Evolutionary conservation across 768 basidiomycete genomes (phyloP).

Genomic region (Mycena rosella): DNA sequence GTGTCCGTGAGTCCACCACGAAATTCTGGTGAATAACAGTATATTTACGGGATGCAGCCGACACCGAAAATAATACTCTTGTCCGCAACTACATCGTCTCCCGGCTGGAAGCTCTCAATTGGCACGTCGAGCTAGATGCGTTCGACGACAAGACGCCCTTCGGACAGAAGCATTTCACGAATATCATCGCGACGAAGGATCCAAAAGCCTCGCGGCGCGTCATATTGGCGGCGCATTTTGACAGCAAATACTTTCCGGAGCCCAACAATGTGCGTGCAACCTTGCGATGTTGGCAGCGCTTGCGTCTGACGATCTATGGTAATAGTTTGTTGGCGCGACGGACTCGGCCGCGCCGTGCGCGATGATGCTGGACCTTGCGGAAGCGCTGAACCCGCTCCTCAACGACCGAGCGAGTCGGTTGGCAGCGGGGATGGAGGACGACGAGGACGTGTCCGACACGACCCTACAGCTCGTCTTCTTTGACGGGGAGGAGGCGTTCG

Average conservation of each 20-base stretch:
- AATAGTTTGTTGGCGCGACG: slow-evolving; percentile 95
- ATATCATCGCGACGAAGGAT: slow-evolving; percentile 96
- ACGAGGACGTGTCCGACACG: slow-evolving; percentile 85
- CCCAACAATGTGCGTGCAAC: slow-evolving; percentile 73
- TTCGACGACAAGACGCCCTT: slow-evolving; percentile 87
- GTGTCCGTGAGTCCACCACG: slow-evolving; percentile 69
- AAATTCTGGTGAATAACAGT: slow-evolving; percentile 8
- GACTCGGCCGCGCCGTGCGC: slow-evolving; percentile 97
- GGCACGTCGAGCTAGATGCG: slow-evolving; percentile 89
- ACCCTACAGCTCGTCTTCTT: slow-evolving; percentile 96
- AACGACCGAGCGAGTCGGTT: slow-evolving; percentile 68
- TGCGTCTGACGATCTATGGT: slow-evolving; percentile 12
- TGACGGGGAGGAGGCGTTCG: slow-evolving; percentile 98
- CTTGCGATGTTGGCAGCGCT: background rate
- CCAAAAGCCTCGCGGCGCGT: slow-evolving; percentile 85
- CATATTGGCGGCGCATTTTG: slow-evolving; percentile 92
- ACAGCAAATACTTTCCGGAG: slow-evolving; percentile 89
- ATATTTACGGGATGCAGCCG: slow-evolving; percentile 57
- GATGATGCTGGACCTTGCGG: slow-evolving; percentile 93
- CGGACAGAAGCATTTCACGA: slow-evolving; percentile 84
- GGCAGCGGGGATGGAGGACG: slow-evolving; percentile 68
- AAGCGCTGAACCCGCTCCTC: slow-evolving; percentile 81
- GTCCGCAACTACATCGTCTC: slow-evolving; percentile 88
- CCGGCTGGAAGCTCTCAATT: slow-evolving; percentile 77
- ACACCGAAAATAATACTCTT: slow-evolving; percentile 81